Percentiles rank a stretch among this genome's conserved stretches.
These are phyloP conservation scores for Neurospora tetraspora DNA, from an alignment of 495 filamentous ascomycete species.

Conservation along the genomic window DNA sequence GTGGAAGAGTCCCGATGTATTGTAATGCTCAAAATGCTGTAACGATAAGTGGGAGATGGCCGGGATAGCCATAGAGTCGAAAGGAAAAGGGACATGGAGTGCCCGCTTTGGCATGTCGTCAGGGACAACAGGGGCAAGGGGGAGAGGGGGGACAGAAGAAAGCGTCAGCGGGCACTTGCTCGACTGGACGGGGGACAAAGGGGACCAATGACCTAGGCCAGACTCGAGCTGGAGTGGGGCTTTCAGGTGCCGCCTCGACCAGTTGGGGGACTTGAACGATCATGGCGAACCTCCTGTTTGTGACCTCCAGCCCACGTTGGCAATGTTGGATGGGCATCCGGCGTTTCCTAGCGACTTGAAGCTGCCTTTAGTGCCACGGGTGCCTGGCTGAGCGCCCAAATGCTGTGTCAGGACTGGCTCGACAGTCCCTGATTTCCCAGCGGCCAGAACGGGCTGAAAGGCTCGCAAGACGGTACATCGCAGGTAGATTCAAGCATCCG, in stretches of 20 bases:
- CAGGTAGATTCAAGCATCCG: background rate
- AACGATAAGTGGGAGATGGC: background rate
- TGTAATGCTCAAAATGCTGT: background rate
- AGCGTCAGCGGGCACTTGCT: background rate
- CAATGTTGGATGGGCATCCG: background rate
- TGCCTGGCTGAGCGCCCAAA: background rate
- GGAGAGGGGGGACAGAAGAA: background rate
- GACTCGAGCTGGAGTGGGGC: background rate
- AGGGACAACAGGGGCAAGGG: conserved; percentile 7
- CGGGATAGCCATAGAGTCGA: conserved; percentile 1
- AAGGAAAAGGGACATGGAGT: background rate
- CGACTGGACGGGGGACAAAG: background rate
- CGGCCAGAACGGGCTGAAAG: conserved; percentile 4
- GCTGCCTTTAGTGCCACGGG: background rate
- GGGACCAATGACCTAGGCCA: background rate
- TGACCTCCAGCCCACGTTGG: background rate
- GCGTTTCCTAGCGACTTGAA: background rate
- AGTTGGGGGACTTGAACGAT: background rate
- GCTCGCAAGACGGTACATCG: background rate
- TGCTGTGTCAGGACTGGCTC: conserved; percentile 1
- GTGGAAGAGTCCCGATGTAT: background rate
- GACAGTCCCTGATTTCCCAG: background rate
- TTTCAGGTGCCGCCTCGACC: background rate
- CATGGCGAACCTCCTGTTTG: background rate
- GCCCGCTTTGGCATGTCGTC: conserved; percentile 12